These are phyloP conservation scores for Penicillium oxalicum DNA, from an alignment of 2,329 filamentous ascomycete species.

Conservation along the genomic window DNA sequence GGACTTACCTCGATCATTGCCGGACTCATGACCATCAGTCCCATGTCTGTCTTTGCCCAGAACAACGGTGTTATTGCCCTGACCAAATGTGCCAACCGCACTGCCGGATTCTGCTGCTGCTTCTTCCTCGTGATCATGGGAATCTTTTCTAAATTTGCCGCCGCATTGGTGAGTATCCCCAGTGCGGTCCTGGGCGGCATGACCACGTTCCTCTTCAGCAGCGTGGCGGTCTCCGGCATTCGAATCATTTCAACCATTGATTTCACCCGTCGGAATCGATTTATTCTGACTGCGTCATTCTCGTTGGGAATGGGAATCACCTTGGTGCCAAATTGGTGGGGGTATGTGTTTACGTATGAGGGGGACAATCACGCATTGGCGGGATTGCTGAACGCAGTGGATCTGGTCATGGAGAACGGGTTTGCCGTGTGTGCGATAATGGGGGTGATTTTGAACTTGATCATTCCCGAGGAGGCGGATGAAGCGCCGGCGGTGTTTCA, in stretches of 20 bases:
- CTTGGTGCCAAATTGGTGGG: constrained; percentile 45
- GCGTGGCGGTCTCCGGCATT: constrained; percentile 61
- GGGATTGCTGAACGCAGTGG: constrained; percentile 46
- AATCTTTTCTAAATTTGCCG: constrained; percentile 65
- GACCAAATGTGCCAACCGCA: constrained; percentile 62
- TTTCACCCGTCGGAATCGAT: constrained; percentile 61
- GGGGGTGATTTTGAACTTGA: constrained; percentile 66
- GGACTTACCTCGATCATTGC: constrained; percentile 60
- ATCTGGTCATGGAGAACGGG: constrained; percentile 62
- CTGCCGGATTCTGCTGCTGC: constrained; percentile 61
- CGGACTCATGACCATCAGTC: constrained; percentile 60
- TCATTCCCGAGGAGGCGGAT: constrained; percentile 69
- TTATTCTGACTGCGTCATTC: constrained; percentile 58
- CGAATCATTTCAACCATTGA: constrained; percentile 58
- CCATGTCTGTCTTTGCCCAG: constrained; percentile 63
- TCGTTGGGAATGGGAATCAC: constrained; percentile 54
- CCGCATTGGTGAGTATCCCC: constrained; percentile 61
- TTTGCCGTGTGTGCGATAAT: constrained; percentile 63
- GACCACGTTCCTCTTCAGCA: constrained; percentile 61
- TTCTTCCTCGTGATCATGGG: constrained; percentile 64
- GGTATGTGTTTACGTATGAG: constrained; percentile 42
- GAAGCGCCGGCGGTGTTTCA: constrained; percentile 44
- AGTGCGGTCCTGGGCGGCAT: constrained; percentile 42
- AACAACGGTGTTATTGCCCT: constrained; percentile 65
- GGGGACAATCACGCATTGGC: constrained; percentile 64